Conservation (phyloP, 495 filamentous ascomycete species). For the Melanomma pulvis-pyrius region DNA sequence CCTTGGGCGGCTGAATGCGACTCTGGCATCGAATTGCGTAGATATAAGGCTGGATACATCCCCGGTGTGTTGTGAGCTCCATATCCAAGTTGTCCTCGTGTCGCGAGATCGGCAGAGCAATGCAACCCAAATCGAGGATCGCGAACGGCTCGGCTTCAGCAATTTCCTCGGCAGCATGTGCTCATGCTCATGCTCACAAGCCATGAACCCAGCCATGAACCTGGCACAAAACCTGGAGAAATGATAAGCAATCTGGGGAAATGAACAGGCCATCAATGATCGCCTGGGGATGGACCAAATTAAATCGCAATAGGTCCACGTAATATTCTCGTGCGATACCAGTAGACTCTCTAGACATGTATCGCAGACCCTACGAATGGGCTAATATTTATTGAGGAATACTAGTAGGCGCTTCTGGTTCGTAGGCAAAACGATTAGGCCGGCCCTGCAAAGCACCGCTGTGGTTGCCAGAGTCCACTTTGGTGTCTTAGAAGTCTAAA, state of each 20-base stretch:
- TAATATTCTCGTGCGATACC: too few relatives aligned
- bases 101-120: neutral
- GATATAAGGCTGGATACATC: neutral
- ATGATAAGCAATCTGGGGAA: constrained; percentile 1
- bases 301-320: too few relatives aligned
- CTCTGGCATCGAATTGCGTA: neutral
- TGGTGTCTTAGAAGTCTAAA: too few relatives aligned
- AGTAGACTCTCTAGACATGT: too few relatives aligned
- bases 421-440: too few relatives aligned
- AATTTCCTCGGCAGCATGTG: constrained; percentile 30
- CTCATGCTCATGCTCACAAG: neutral
- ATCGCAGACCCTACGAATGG: too few relatives aligned
- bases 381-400: too few relatives aligned
- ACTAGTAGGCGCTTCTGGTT: too few relatives aligned
- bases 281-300: neutral
- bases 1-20: neutral
- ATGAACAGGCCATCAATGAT: neutral
- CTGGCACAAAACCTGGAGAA: constrained; percentile 1
- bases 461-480: too few relatives aligned
- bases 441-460: too few relatives aligned
- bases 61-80: neutral
- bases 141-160: neutral
- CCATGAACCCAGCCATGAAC: neutral
- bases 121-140: neutral
- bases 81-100: neutral